Conservation (phyloP, 192 early-diverging fungal genomes). For the Phlyctochytrium planicorne region DNA sequence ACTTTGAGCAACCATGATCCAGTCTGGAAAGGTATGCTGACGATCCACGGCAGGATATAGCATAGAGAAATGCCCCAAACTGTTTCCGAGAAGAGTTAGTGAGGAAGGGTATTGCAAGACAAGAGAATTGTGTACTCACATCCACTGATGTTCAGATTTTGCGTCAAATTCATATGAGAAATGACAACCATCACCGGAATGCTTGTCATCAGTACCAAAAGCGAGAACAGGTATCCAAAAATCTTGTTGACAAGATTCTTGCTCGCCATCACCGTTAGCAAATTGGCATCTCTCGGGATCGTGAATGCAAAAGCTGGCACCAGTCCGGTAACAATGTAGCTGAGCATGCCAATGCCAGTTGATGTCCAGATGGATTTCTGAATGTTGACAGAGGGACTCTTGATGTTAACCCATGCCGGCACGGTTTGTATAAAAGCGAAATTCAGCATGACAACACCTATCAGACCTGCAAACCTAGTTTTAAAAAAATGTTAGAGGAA, state of each 20-base stretch:
- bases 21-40: conserved; percentile 41
- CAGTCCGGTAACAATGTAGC: conserved; percentile 48
- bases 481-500: background rate
- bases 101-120: no score
- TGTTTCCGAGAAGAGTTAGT: no score
- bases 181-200: conserved; percentile 53
- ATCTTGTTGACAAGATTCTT: conserved; percentile 35
- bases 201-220: conserved; percentile 47
- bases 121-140: conserved; percentile 7
- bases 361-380: conserved; percentile 52
- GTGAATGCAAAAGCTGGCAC: conserved; percentile 21
- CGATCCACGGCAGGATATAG: conserved; percentile 49
- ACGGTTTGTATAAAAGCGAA: conserved; percentile 51
- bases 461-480: conserved; percentile 19
- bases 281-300: conserved; percentile 11
- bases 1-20: conserved; percentile 32
- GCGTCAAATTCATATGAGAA: conserved; percentile 43
- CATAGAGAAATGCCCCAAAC: background rate
- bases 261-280: conserved; percentile 31
- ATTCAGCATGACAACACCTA: conserved; percentile 54
- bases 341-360: conserved; percentile 24
- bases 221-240: conserved; percentile 40
- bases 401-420: conserved; percentile 57
- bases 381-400: conserved; percentile 46
- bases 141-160: conserved; percentile 37